phyloP scores from a whole-genome alignment of 2,329 filamentous ascomycete genomes.

The Neonectria punicea region DNA sequence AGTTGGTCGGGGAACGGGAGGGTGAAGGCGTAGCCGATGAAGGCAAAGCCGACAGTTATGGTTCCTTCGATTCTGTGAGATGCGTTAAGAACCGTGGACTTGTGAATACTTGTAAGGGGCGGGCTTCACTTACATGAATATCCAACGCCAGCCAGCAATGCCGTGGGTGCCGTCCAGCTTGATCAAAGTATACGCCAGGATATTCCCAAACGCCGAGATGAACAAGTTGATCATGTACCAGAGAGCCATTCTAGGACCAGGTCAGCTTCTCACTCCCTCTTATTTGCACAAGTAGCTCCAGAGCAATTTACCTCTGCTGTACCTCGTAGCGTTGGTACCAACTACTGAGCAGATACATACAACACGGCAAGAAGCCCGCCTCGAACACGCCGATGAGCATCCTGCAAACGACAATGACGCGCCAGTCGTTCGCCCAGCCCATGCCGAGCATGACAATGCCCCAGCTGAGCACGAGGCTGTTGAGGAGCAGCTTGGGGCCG shows the following conservation, averaged over 20 bases:
- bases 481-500: conserved; percentile 43
- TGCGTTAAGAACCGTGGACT: not conserved
- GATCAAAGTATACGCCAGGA: conserved; percentile 43
- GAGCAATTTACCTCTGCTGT: conserved; percentile 58
- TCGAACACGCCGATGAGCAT: conserved; percentile 52
- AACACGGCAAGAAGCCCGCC: conserved; percentile 55
- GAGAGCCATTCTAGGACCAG: conserved; percentile 40
- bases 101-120: not conserved
- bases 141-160: conserved; percentile 60
- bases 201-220: conserved; percentile 42
- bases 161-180: conserved; percentile 56
- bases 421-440: conserved; percentile 42
- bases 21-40: conserved; percentile 18
- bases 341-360: conserved; percentile 53
- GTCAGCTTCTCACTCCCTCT: not conserved
- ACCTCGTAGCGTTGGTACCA: conserved; percentile 63
- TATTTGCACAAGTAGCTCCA: not conserved
- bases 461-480: conserved; percentile 47
- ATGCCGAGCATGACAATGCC: conserved; percentile 46
- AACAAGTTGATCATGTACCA: conserved; percentile 45
- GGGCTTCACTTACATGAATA: conserved; percentile 20
- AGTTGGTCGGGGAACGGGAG: conserved; percentile 27
- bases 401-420: conserved; percentile 18
- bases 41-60: conserved; percentile 5
- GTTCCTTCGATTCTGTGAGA: conserved; percentile 8